phyloP scores from a whole-genome alignment of 1,284 basidiomycete species.

The Cryptococcus sp. region DNA sequence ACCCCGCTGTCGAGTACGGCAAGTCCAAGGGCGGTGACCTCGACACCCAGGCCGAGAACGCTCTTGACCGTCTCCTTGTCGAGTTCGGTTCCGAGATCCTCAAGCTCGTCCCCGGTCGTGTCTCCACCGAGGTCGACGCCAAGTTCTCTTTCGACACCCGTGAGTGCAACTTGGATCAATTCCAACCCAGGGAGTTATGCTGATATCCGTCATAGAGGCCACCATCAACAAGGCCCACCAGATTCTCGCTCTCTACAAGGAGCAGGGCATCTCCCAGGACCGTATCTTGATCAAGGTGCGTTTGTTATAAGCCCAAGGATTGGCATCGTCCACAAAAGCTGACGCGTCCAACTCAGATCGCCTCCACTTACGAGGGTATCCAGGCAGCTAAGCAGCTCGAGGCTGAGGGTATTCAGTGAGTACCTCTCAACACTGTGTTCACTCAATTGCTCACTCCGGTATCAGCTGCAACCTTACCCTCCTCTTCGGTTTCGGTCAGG shows the following conservation, averaged over 20 bases:
- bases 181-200: background rate
- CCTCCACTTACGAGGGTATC: conserved; percentile 99
- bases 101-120: conserved; percentile 92
- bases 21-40: conserved; percentile 75
- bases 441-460: background rate
- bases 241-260: conserved; percentile 92
- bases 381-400: conserved; percentile 97
- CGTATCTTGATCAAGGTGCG: conserved; percentile 85
- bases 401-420: conserved; percentile 78
- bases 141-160: conserved; percentile 91
- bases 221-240: conserved; percentile 70
- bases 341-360: conserved; percentile 60
- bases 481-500: conserved; percentile 96
- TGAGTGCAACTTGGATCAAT: conserved; percentile 15
- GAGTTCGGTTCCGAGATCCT: conserved; percentile 97
- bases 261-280: conserved; percentile 85
- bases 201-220: conserved; percentile 23
- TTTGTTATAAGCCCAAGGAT: background rate
- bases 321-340: too few relatives aligned
- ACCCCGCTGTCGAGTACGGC: conserved; percentile 76
- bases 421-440: background rate
- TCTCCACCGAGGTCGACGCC: conserved; percentile 99
- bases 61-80: conserved; percentile 88
- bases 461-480: conserved; percentile 90
- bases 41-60: conserved; percentile 71